phyloP scores from a whole-genome alignment of 2,329 filamentous ascomycete genomes.

The Monosporascus sp. region DNA sequence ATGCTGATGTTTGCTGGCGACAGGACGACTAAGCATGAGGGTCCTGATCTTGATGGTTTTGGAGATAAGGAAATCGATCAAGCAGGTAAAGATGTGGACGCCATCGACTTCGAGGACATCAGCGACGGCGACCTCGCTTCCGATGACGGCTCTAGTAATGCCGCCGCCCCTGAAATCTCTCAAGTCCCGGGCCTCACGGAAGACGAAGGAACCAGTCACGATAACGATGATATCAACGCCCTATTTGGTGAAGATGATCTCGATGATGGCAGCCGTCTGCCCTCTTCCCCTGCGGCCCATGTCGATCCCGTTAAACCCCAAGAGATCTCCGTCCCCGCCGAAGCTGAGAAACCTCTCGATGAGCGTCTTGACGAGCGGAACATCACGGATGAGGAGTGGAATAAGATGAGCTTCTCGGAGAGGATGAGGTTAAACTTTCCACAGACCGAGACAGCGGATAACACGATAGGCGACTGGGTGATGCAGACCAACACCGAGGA shows the following conservation, averaged over 20 bases:
- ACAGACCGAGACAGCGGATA: slow-evolving; percentile 33
- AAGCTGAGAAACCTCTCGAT: slow-evolving; percentile 3
- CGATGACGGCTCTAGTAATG: slow-evolving; percentile 39
- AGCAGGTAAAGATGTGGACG: slow-evolving; percentile 83
- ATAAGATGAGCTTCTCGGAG: slow-evolving; percentile 31
- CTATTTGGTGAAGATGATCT: slow-evolving; percentile 60
- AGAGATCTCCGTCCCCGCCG: slow-evolving; percentile 3
- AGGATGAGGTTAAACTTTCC: slow-evolving; percentile 37
- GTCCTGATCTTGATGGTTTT: slow-evolving; percentile 38
- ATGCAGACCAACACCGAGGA: slow-evolving; percentile 47
- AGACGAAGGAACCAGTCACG: slow-evolving; percentile 54
- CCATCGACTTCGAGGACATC: slow-evolving; percentile 85
- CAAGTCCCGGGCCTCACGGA: slow-evolving; percentile 51
- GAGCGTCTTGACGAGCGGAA: slow-evolving; percentile 10
- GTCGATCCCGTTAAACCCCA: slow-evolving; percentile 5
- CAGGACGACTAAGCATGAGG: slow-evolving; percentile 36
- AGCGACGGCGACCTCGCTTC: slow-evolving; percentile 87
- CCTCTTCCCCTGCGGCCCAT: slow-evolving; percentile 40
- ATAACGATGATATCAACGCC: slow-evolving; percentile 51
- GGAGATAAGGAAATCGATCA: slow-evolving; percentile 48
- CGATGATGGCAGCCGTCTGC: slow-evolving; percentile 34
- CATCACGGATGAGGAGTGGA: slow-evolving; percentile 28
- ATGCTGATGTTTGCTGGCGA: slow-evolving; percentile 47
- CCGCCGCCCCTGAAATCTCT: slow-evolving; percentile 32
- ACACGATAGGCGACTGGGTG: slow-evolving; percentile 29